Percentiles rank a stretch among this genome's conserved stretches.
phyloP scores from a whole-genome alignment of 1,284 basidiomycete genomes.

The Sanguinoderma infundibulare region DNA sequence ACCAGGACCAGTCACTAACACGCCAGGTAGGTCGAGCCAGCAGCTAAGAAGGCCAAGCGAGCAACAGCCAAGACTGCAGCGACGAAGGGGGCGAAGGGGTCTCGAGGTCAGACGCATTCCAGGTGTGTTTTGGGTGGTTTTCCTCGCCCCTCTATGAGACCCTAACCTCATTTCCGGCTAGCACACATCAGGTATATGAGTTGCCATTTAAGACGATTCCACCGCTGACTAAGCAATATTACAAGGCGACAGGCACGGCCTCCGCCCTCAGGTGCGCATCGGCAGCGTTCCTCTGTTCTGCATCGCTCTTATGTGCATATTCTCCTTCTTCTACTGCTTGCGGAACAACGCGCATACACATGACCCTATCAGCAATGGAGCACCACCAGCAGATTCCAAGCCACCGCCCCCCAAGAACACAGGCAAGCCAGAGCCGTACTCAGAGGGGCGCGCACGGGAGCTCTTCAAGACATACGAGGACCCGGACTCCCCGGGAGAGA shows the following conservation, averaged over 20 bases:
- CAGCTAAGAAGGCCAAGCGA: slow-evolving; percentile 27
- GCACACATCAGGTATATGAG: slow-evolving; percentile 24
- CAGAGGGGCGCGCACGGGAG: slow-evolving; percentile 47
- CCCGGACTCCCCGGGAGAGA: slow-evolving; percentile 55
- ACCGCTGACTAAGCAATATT: slow-evolving; percentile 29
- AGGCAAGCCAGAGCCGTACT: slow-evolving; percentile 49
- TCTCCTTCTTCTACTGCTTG: slow-evolving; percentile 27
- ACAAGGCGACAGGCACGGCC: slow-evolving; percentile 15
- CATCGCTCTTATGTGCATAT: slow-evolving; percentile 26
- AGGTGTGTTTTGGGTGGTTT: not conserved
- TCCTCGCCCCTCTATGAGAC: slow-evolving; percentile 1
- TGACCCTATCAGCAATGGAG: slow-evolving; percentile 16
- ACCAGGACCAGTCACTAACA: not conserved
- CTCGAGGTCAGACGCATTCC: slow-evolving; percentile 8
- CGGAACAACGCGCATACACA: slow-evolving; percentile 11
- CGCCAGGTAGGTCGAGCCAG: slow-evolving; percentile 11
- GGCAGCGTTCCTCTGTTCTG: slow-evolving; percentile 3
- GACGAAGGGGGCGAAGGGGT: slow-evolving; percentile 29
- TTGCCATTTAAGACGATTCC: slow-evolving; percentile 12
- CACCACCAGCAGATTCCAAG: slow-evolving; percentile 5
- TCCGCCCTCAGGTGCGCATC: slow-evolving; percentile 15
- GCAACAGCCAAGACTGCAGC: slow-evolving; percentile 32
- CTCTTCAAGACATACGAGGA: slow-evolving; percentile 73
- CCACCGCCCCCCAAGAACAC: slow-evolving; percentile 19
- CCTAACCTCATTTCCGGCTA: slow-evolving; percentile 23